Conservation (phyloP, 192 early-diverging fungal genomes). For the Gamsiella multidivaricata region DNA sequence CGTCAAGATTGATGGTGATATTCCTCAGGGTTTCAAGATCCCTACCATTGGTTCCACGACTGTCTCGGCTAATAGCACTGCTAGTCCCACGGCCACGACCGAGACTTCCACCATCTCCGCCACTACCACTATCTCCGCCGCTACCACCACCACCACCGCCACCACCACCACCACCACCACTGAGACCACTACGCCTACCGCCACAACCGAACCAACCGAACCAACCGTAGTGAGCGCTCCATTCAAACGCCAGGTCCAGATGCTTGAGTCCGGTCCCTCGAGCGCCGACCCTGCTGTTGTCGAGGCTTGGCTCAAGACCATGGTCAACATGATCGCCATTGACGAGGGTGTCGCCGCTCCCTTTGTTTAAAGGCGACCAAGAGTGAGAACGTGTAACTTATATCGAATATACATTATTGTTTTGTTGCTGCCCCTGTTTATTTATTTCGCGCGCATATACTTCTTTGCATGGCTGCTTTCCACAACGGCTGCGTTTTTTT, state of each 20-base stretch:
- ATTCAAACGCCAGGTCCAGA: constrained; percentile 12
- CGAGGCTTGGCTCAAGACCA: constrained; percentile 42
- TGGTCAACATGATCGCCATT: constrained; percentile 21
- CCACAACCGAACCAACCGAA: not conserved
- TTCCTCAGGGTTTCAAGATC: not conserved
- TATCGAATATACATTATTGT: not conserved
- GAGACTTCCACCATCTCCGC: not conserved
- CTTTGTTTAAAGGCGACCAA: constrained; percentile 1
- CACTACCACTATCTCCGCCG: not conserved
- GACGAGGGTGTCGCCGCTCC: constrained; percentile 31
- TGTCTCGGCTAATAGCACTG: not conserved
- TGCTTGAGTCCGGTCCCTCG: not conserved
- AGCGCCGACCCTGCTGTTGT: constrained; percentile 16
- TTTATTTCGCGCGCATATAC: constrained; percentile 1
- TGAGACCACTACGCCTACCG: not conserved
- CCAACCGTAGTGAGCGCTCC: not conserved
- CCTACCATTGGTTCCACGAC: not conserved
- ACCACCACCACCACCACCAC: not conserved
- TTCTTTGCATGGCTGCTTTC: too few species aligned
- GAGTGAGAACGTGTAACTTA: not conserved
- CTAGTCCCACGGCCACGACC: not conserved
- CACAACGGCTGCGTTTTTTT: too few species aligned
- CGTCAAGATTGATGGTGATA: constrained; percentile 14
- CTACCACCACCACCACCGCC: not conserved
- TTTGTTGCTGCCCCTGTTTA: not conserved